These are phyloP conservation scores for Cryptococcus neoformans DNA, from an alignment of 1,284 basidiomycete species.

Conservation along the genomic window DNA sequence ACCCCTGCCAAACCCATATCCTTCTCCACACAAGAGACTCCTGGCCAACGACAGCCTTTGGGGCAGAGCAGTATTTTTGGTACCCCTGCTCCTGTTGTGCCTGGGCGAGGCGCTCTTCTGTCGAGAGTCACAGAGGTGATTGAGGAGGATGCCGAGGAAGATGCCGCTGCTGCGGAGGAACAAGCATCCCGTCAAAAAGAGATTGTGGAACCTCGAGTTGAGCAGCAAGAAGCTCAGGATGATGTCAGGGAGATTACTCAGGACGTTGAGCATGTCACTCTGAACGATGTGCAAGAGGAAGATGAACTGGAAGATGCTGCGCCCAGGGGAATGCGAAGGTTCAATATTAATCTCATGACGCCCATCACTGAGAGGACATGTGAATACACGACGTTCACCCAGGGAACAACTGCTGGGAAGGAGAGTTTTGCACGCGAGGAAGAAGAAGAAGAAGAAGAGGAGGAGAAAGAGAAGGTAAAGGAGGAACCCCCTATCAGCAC, in stretches of 20 bases:
- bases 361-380: slow-evolving; percentile 90
- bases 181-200: too few relatives aligned
- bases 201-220: not conserved
- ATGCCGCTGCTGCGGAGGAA: slow-evolving; percentile 1
- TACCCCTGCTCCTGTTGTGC: slow-evolving; percentile 21
- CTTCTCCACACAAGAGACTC: not conserved
- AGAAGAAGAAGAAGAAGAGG: slow-evolving; percentile 2
- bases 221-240: slow-evolving; percentile 6
- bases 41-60: slow-evolving; percentile 9
- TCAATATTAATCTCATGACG: slow-evolving; percentile 77
- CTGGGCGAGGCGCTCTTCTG: slow-evolving; percentile 6
- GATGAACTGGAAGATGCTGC: slow-evolving; percentile 23
- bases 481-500: slow-evolving; percentile 2
- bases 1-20: slow-evolving; percentile 17
- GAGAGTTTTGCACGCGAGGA: not conserved
- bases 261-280: not conserved
- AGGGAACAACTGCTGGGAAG: not conserved
- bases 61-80: slow-evolving; percentile 25
- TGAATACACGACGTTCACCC: slow-evolving; percentile 63
- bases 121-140: slow-evolving; percentile 8
- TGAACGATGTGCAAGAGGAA: slow-evolving; percentile 22
- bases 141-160: slow-evolving; percentile 5
- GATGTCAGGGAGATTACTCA: slow-evolving; percentile 2
- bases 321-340: slow-evolving; percentile 60
- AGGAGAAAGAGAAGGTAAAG: slow-evolving; percentile 23